Conservation (phyloP, 2,329 filamentous ascomycete genomes). For the Hypocreales sp. region DNA sequence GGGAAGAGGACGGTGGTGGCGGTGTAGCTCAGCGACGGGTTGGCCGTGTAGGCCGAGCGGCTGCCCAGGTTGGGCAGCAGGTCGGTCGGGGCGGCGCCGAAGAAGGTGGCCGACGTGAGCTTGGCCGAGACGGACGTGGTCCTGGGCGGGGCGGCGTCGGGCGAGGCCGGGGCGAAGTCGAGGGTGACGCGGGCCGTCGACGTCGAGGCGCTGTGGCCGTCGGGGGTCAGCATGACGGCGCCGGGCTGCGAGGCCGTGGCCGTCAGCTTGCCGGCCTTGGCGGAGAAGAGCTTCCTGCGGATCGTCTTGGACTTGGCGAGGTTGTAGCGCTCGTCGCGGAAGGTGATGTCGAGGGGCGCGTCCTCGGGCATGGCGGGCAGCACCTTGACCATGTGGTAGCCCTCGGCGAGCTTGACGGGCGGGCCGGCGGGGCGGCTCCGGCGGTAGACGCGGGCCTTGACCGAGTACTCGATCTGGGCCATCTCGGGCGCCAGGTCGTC, state of each 20-base stretch:
- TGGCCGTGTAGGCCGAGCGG: slow-evolving; percentile 21
- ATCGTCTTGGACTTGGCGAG: slow-evolving; percentile 35
- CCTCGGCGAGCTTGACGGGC: slow-evolving; percentile 21
- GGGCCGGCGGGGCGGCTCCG: background rate
- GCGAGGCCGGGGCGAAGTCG: slow-evolving; percentile 27
- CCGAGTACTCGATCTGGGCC: slow-evolving; percentile 34
- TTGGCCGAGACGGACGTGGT: slow-evolving; percentile 33
- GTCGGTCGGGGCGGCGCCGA: slow-evolving; percentile 27
- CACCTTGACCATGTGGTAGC: slow-evolving; percentile 31
- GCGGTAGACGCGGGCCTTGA: slow-evolving; percentile 29
- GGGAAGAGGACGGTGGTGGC: slow-evolving; percentile 25
- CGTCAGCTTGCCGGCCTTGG: slow-evolving; percentile 33
- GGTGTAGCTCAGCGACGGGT: slow-evolving; percentile 30
- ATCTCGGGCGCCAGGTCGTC: slow-evolving; percentile 40
- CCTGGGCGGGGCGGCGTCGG: slow-evolving; percentile 28
- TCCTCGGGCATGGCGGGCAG: slow-evolving; percentile 33
- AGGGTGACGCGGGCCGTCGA: slow-evolving; percentile 29
- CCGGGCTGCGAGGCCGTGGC: slow-evolving; percentile 28
- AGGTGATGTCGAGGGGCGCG: slow-evolving; percentile 32
- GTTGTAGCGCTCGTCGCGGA: slow-evolving; percentile 31
- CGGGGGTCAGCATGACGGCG: slow-evolving; percentile 32
- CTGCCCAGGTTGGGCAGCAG: slow-evolving; percentile 34
- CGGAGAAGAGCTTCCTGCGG: slow-evolving; percentile 34
- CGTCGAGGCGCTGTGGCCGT: slow-evolving; percentile 26
- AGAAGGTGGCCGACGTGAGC: slow-evolving; percentile 36